These are phyloP conservation scores for Aspergillus piperis DNA, from an alignment of 2,329 filamentous ascomycete species.

Conservation along the genomic window DNA sequence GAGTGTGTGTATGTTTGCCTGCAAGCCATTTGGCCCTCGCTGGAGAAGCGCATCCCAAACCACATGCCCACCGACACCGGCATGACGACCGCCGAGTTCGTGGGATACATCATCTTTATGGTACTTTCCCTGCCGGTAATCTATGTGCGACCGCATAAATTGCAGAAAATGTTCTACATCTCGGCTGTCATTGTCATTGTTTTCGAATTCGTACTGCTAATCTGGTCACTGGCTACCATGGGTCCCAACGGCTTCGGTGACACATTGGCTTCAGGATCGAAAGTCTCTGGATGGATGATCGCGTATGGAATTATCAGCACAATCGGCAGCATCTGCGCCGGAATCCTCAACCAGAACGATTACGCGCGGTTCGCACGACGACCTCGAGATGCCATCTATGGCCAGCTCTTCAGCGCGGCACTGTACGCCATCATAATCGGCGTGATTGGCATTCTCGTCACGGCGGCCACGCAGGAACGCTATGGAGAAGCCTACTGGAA, in stretches of 20 bases:
- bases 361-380: constrained; percentile 31
- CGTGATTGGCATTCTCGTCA: constrained; percentile 33
- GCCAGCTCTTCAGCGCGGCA: constrained; percentile 27
- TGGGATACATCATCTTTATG: constrained; percentile 50
- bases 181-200: constrained; percentile 44
- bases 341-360: constrained; percentile 36
- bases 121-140: constrained; percentile 48
- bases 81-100: constrained; percentile 49
- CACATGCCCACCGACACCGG: constrained; percentile 44
- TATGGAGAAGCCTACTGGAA: constrained; percentile 31
- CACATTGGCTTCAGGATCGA: neutral
- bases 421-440: constrained; percentile 25
- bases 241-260: constrained; percentile 32
- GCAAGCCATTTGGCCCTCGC: constrained; percentile 48
- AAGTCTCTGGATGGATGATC: constrained; percentile 26
- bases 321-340: constrained; percentile 34
- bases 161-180: constrained; percentile 47
- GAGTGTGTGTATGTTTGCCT: constrained; percentile 51
- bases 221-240: constrained; percentile 51
- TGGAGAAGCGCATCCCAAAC: constrained; percentile 48
- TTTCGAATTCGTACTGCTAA: constrained; percentile 47
- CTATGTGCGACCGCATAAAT: constrained; percentile 48
- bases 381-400: constrained; percentile 25
- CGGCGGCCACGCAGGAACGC: constrained; percentile 31
- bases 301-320: constrained; percentile 32